Evolutionary conservation across 163 green algal genomes (phyloP), one percentile per base, ranked within the genome.

Genomic region (Scenedesmus sp.): DNA sequence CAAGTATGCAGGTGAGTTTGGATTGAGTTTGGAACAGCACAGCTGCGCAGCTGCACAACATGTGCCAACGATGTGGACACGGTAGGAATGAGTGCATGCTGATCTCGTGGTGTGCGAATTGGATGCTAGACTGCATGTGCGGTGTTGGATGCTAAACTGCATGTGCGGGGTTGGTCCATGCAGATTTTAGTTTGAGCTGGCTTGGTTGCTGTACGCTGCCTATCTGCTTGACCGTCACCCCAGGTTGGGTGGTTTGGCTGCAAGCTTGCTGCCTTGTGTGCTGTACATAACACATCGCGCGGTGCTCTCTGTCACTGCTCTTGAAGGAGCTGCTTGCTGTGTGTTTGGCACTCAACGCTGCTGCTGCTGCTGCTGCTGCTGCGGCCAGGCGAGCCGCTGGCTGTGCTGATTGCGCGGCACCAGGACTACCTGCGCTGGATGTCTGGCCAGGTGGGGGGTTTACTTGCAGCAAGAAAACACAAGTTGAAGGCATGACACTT

Each of bases 371-470:
- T n/a, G 34, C 52, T 54, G 62, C 26, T 66, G 5, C 74, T 46
- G 34, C 34, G 34, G 34, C 1, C 76, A 91, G 87, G 87, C 64
- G 87, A 91, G 81, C 87, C 87, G 7, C 56, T 91, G 23, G 87
- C 87, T 10, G 87, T n/a, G 15, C 12, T 91, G 23, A 91, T 91
- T 8, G 55, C 56, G 1, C 26, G 6, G 2, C 87, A 87, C 76
- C 82, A 86, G 56, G 87, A 91, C 59, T 82, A 86, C 73, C 87
- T 91, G 3, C 83, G 74, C 34, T 91, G 87, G 87, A 91, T 91
- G 87, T 91, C 87, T 46, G 87, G 74, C 0, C 87, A 91, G 87
- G 87, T 86, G 46, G 56, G 34, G 34, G 34, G 62, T 70, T 70
- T 70, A 64, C 10, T 9, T 15, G 59, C 7, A 10, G 59, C 7